Percentiles rank a stretch among this genome's conserved stretches.
These are phyloP conservation scores for Paragyromitra xinjiangensis DNA, from an alignment of 495 filamentous ascomycete genomes.

Conservation along the genomic window DNA sequence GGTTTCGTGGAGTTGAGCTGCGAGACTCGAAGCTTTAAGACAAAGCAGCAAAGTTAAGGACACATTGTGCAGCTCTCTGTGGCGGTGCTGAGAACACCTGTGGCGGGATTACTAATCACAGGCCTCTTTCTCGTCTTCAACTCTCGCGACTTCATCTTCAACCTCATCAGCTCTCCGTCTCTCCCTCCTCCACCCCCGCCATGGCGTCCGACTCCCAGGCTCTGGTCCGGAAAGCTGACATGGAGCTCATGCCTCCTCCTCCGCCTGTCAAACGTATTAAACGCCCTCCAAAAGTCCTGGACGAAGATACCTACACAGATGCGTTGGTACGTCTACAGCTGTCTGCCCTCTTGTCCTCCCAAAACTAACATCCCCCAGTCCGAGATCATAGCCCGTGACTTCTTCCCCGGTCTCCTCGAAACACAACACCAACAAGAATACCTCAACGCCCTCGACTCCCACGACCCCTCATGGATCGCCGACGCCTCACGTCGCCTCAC, in stretches of 20 bases:
- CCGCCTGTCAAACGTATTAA: constrained; percentile 92
- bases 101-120: not conserved
- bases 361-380: constrained; percentile 61
- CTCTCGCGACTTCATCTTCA: not conserved
- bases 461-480: constrained; percentile 85
- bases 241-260: constrained; percentile 87
- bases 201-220: constrained; percentile 60
- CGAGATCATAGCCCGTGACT: constrained; percentile 95
- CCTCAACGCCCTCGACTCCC: constrained; percentile 85
- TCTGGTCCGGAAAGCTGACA: constrained; percentile 73
- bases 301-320: constrained; percentile 93
- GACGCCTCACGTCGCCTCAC: constrained; percentile 76
- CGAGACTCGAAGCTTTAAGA: not conserved
- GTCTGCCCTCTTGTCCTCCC: not conserved
- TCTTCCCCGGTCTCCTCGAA: constrained; percentile 91
- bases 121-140: not conserved
- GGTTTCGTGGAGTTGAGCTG: not conserved
- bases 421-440: constrained; percentile 89
- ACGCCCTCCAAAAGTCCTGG: constrained; percentile 84
- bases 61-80: constrained; percentile 44
- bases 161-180: not conserved
- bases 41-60: constrained; percentile 20
- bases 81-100: constrained; percentile 24
- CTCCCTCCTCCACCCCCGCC: not conserved
- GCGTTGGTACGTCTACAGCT: constrained; percentile 63